Evolutionary conservation across 2,329 filamentous ascomycete genomes (phyloP), one percentile per base, ranked within the genome.

Genomic region (Periconia macrospinosa): DNA sequence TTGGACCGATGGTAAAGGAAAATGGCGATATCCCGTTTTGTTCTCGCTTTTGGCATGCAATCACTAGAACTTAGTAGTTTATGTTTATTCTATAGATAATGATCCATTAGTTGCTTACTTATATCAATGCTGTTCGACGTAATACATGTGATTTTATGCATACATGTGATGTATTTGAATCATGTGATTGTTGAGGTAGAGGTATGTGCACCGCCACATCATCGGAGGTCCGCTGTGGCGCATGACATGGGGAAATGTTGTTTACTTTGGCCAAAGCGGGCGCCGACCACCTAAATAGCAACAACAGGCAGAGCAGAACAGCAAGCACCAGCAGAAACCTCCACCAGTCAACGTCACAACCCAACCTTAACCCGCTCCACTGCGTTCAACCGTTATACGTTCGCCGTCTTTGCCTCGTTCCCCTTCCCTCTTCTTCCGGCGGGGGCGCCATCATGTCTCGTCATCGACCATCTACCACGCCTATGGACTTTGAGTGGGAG

Each of bases 401-500:
- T 27, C 30, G 37, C 45, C 23, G 23, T 19, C 43, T 27, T 44
- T 44, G n/a, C 43, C 23, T 45, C 15, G 18, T 19, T 45, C 15
- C 3, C 19, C 15, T 27, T 11, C 23, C n/a, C 43, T 23, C 46
- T 18, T 18, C 23, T 18, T 30, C 35, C 30, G 8, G 27, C 18
- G 46, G 17, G 33, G 11, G 33, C 9, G 41, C 41, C 44, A 58
- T 19, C 37, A 71, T 70, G 68, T 63, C 64, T 53, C 62, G 63
- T 27, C 66, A 68, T 44, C 75, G 76, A 48, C 68, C 67, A 37
- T 73, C 78, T 46, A 75, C 75, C 45, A 73, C 67, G 63, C 79
- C 78, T 50, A 83, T 83, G 81, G 81, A 83, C 68, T 83, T 80
- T 67, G 75, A 81, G 61, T 83, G 74, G 61, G 67, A 79, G 50